phyloP scores from a whole-genome alignment of 2,329 filamentous ascomycete species.

The Diaporthe caulivora region DNA sequence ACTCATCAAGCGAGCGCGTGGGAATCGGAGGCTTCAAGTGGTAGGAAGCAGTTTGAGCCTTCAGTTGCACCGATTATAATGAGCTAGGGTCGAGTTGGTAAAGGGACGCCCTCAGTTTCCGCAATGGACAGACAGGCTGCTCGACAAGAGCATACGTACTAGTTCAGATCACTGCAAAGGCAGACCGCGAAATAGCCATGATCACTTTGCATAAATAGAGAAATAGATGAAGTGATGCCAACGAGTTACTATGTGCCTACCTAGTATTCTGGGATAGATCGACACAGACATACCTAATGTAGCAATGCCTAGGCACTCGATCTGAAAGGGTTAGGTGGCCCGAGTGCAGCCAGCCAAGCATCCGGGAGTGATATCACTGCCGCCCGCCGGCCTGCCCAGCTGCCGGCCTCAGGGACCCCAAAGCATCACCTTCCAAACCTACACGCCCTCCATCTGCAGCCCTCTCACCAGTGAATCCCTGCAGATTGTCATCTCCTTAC shows the following conservation, averaged over 20 bases:
- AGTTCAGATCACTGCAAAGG: neutral
- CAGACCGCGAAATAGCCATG: neutral
- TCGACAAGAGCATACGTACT: no score
- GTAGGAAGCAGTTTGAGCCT: neutral
- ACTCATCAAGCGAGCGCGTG: neutral
- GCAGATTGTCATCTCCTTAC: constrained; percentile 10
- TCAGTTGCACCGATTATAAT: neutral
- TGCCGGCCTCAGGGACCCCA: constrained; percentile 29
- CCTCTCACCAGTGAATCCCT: constrained; percentile 7
- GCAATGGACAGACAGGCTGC: neutral
- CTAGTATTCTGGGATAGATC: neutral
- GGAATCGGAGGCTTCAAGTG: neutral
- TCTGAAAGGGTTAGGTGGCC: constrained; percentile 27
- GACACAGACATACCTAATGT: neutral
- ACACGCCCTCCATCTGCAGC: constrained; percentile 11
- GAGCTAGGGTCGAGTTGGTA: neutral
- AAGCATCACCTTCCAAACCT: constrained; percentile 30
- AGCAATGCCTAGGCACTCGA: neutral
- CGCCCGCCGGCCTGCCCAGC: constrained; percentile 17
- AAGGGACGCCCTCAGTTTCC: neutral
- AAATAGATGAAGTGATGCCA: neutral
- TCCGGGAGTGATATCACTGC: constrained; percentile 28
- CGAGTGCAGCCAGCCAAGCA: neutral
- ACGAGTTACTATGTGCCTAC: neutral
- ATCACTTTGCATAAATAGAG: neutral